A percentile compares a stretch with the other conserved stretches of the same genome.
Evolutionary conservation across 164 flowering plant genomes (phyloP).

Genomic region (Magnolia changhungtana): DNA sequence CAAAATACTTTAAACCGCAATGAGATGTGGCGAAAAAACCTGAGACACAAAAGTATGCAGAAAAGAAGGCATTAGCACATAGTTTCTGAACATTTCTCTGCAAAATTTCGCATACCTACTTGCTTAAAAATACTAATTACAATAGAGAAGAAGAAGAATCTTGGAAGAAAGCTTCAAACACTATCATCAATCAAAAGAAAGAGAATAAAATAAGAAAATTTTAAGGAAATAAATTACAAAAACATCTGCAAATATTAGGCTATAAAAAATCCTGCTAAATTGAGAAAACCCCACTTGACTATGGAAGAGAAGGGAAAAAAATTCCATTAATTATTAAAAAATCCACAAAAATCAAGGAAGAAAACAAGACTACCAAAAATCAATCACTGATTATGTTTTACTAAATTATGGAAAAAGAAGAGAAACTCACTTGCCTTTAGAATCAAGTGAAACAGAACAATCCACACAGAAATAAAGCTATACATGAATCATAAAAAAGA

Average conservation of each 20-base stretch:
- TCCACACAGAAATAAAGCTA: not conserved
- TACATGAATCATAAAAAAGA: not conserved
- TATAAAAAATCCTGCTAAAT: not conserved
- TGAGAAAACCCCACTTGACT: not conserved
- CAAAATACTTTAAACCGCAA: not conserved
- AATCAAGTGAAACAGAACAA: not conserved
- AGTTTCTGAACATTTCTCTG: not conserved
- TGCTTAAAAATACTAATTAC: not conserved
- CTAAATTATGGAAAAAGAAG: not conserved
- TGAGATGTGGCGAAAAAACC: not conserved
- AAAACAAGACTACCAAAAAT: not conserved
- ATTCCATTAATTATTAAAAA: not conserved
- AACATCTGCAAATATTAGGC: not conserved
- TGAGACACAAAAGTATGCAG: not conserved
- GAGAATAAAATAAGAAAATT: not conserved
- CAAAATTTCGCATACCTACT: not conserved
- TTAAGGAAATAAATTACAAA: not conserved
- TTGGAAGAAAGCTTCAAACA: not conserved
- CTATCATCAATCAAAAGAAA: not conserved
- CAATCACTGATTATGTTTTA: not conserved
- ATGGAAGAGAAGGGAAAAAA: not conserved
- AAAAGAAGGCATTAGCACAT: conserved; percentile 9
- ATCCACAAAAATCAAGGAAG: not conserved
- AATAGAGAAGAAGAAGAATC: not conserved
- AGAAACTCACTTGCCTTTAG: not conserved